Evolutionary conservation across 768 basidiomycete genomes (phyloP).

Genomic region (Psilocybe tampanensis): DNA sequence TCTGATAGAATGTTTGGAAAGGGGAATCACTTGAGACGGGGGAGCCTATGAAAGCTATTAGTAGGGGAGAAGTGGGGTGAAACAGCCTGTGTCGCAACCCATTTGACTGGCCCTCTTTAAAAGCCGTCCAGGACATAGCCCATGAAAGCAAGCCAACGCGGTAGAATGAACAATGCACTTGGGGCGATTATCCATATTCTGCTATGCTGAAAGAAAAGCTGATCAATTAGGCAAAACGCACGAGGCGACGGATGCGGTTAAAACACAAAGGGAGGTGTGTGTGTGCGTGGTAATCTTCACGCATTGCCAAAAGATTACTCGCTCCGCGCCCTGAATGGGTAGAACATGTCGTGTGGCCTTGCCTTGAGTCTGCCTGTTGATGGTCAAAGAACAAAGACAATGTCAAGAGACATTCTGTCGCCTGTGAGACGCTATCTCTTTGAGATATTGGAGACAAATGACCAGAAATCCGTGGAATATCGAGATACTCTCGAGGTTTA

Average conservation of each 20-base stretch:
- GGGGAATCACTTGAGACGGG: background rate
- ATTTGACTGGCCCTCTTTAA: conserved; percentile 7
- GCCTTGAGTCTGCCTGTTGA: background rate
- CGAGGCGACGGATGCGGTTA: background rate
- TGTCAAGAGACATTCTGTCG: background rate
- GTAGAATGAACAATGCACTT: conserved; percentile 5
- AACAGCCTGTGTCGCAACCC: conserved; percentile 2
- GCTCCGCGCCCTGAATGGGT: background rate
- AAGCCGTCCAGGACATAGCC: conserved; percentile 1
- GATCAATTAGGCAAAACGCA: conserved; percentile 8
- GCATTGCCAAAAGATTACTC: background rate
- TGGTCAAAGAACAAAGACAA: background rate
- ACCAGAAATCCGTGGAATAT: too few relatives aligned
- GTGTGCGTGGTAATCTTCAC: background rate
- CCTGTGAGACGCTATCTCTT: background rate
- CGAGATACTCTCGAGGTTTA: too few relatives aligned
- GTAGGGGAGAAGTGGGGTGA: background rate
- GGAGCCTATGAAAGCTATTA: background rate
- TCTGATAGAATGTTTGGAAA: background rate
- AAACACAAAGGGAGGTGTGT: conserved; percentile 1
- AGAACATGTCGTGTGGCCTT: background rate
- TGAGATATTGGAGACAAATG: background rate
- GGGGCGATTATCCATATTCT: background rate
- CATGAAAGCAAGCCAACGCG: conserved; percentile 6
- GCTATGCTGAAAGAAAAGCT: conserved; percentile 6